phyloP scores from a whole-genome alignment of 345 rosid genomes.

The Aurinia saxatilis region DNA sequence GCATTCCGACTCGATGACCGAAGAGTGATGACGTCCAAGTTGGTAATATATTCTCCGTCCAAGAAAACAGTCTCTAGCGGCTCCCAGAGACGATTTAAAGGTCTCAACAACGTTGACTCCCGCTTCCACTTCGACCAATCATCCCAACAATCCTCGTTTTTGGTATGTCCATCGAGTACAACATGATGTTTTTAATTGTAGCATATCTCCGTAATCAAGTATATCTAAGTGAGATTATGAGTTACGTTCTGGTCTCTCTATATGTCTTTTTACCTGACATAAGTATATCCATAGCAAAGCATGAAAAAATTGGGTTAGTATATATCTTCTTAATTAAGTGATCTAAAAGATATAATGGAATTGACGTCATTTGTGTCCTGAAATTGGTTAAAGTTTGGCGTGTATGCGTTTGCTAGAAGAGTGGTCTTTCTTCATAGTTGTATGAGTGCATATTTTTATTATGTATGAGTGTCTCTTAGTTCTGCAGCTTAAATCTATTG shows the following conservation, averaged over 20 bases:
- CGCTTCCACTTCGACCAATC: constrained; percentile 95
- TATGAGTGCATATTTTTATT: constrained; percentile 1
- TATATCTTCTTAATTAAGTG: no score
- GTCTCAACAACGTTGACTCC: constrained; percentile 79
- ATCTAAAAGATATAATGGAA: constrained; percentile 1
- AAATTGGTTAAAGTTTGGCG: constrained; percentile 2
- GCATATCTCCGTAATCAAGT: neutral
- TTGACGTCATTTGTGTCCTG: constrained; percentile 3
- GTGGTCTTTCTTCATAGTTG: constrained; percentile 7
- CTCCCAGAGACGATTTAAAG: constrained; percentile 87
- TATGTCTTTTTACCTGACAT: no score
- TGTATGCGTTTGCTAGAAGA: constrained; percentile 3
- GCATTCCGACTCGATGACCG: constrained; percentile 94
- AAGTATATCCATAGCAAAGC: no score
- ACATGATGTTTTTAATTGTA: neutral
- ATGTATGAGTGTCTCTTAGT: constrained; percentile 5
- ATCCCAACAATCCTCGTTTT: constrained; percentile 64
- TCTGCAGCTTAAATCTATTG: constrained; percentile 7
- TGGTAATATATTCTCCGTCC: constrained; percentile 56
- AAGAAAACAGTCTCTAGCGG: constrained; percentile 60
- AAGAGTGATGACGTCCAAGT: constrained; percentile 61
- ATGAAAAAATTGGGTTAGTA: no score
- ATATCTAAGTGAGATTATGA: no score
- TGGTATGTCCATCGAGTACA: constrained; percentile 39
- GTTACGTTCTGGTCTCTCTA: no score